A percentile compares a stretch with the other conserved stretches of the same genome.
phyloP scores from a whole-genome alignment of 306 rosid genomes.

The Rosa chinensis region DNA sequence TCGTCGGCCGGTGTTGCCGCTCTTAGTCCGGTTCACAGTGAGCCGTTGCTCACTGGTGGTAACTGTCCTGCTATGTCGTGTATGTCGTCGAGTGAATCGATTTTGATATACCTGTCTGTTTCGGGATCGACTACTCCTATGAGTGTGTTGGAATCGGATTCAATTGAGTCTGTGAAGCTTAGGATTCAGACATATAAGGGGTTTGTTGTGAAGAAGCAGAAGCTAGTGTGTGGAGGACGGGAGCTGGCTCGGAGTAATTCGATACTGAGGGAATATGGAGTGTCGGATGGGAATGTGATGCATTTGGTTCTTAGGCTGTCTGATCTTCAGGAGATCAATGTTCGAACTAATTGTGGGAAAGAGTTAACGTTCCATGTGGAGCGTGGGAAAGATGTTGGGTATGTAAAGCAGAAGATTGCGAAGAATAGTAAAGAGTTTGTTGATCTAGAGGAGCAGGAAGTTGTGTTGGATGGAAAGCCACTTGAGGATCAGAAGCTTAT shows the following conservation, averaged over 20 bases:
- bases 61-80: slow-evolving; percentile 32
- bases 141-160: slow-evolving; percentile 73
- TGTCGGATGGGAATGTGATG: slow-evolving; percentile 74
- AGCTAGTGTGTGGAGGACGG: slow-evolving; percentile 88
- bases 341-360: slow-evolving; percentile 60
- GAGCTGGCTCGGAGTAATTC: slow-evolving; percentile 78
- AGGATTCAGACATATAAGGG: slow-evolving; percentile 69
- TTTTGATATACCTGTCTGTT: slow-evolving; percentile 55
- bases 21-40: slow-evolving; percentile 56
- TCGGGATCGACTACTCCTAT: slow-evolving; percentile 62
- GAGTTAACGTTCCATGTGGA: slow-evolving; percentile 71
- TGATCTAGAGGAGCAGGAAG: slow-evolving; percentile 78
- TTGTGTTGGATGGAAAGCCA: slow-evolving; percentile 65
- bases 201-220: slow-evolving; percentile 75
- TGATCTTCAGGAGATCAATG: slow-evolving; percentile 80
- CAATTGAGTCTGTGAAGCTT: slow-evolving; percentile 79
- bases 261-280: slow-evolving; percentile 77
- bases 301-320: slow-evolving; percentile 81
- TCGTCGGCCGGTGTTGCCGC: slow-evolving; percentile 72
- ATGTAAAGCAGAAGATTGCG: slow-evolving; percentile 76
- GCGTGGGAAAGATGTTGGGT: slow-evolving; percentile 73
- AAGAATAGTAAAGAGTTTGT: slow-evolving; percentile 58
- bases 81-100: slow-evolving; percentile 48
- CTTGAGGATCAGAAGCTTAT: slow-evolving; percentile 84
- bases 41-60: slow-evolving; percentile 39